These are phyloP conservation scores for Aspergillus ochraceoroseus DNA, from an alignment of 2,329 filamentous ascomycete species.

Conservation along the genomic window DNA sequence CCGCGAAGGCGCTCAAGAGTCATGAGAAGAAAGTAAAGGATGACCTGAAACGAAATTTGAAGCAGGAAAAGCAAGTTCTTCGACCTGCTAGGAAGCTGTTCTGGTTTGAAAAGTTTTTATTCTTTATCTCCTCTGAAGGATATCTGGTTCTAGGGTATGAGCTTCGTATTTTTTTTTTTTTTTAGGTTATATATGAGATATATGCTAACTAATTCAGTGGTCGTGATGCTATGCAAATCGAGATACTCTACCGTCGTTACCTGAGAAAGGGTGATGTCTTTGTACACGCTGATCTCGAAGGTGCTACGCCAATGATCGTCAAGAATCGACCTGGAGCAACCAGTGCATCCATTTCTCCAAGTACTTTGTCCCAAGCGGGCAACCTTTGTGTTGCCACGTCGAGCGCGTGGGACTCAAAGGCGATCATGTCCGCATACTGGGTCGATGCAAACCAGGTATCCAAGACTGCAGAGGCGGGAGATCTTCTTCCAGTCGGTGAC, in stretches of 20 bases:
- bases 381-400: slow-evolving; percentile 79
- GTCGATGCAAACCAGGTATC: slow-evolving; percentile 84
- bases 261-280: slow-evolving; percentile 87
- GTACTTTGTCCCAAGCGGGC: slow-evolving; percentile 85
- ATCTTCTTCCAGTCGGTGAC: slow-evolving; percentile 70
- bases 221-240: slow-evolving; percentile 82
- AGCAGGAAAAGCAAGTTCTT: slow-evolving; percentile 84
- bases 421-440: slow-evolving; percentile 95
- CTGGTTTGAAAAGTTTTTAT: slow-evolving; percentile 97
- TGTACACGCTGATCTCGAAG: slow-evolving; percentile 81
- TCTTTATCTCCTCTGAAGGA: slow-evolving; percentile 92
- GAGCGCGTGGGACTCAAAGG: slow-evolving; percentile 92
- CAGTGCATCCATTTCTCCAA: slow-evolving; percentile 83
- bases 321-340: slow-evolving; percentile 76
- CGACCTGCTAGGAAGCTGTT: slow-evolving; percentile 75
- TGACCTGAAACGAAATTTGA: slow-evolving; percentile 80
- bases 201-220: slow-evolving; percentile 45
- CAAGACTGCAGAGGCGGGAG: slow-evolving; percentile 73
- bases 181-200: no score
- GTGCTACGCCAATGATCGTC: slow-evolving; percentile 78
- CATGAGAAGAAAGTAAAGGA: slow-evolving; percentile 82
- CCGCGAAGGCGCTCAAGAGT: slow-evolving; percentile 76
- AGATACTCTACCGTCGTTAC: slow-evolving; percentile 83
- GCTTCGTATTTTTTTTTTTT: background rate
- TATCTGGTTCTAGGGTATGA: slow-evolving; percentile 74